Base-by-base conservation (phyloP, 352 stramenopile genomes). In the Lagenidium sp. region DNA sequence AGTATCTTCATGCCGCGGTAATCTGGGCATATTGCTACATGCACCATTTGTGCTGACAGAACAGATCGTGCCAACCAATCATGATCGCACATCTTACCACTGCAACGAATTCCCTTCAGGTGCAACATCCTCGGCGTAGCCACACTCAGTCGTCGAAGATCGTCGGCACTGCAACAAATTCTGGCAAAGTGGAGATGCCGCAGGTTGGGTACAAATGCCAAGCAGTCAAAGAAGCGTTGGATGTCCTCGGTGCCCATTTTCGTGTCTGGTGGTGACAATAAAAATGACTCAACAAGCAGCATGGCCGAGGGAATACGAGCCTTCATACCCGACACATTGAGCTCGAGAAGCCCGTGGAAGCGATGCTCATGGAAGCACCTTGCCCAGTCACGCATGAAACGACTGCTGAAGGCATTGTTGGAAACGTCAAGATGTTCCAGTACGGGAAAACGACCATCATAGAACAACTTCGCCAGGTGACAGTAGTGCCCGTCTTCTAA, bases 381-480 rank as follows among this genome's bases (percentile, higher is more conserved):
- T 16, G 46, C 47, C 70, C 63, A 84, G 30, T 84, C 70, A 30
- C 70, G 57, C 45, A 86, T 60, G 48, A 82, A 84, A 13, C 70
- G 60, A 48, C 70, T 82, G 19, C 60, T 74, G 31, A 82, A 86
- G 6, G 59, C 36, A 31, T 81, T 74, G 0, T 41, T 35, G 0
- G 65, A 56, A 22, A 86, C 18, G 15, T 54, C 54, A 0, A 86
- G 31, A 36, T 29, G 26, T 10, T 44, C 22, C 1, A 86, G 41
- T 22, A 19, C 22, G 15, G 58, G 67, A 35, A 83, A 86, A 3
- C 49, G 46, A 7, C 63, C 61, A 15, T 69, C 65, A 51, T 72
- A 67, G 36, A 78, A 64, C 20, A 86, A 45, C 30, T 36, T 43
- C 8, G 63, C 47, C 10, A 86, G 44, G 7, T 77, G 57, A 18